Conservation (phyloP, 768 basidiomycete species). For the Tylopilus rubrobrunneus region DNA sequence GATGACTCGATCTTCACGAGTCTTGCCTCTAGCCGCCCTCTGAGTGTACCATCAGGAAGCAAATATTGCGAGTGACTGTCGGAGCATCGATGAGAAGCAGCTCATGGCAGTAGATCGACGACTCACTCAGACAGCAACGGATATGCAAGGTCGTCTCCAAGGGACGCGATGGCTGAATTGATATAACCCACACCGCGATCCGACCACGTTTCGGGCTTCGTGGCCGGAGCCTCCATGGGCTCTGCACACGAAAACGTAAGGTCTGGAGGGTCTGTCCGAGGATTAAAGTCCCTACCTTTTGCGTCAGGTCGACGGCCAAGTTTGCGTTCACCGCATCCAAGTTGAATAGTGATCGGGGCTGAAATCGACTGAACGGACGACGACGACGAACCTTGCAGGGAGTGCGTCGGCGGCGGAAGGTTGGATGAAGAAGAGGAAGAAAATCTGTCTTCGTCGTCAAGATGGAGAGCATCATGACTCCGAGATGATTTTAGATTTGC, state of each 20-base stretch:
- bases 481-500: background rate
- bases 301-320: no score
- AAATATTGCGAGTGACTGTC: conserved; percentile 14
- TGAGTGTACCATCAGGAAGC: conserved; percentile 18
- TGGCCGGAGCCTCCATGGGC: background rate
- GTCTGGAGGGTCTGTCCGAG: no score
- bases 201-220: conserved; percentile 15
- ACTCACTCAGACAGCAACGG: conserved; percentile 10
- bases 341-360: conserved; percentile 2
- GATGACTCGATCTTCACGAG: conserved; percentile 6
- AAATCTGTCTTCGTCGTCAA: background rate
- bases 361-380: background rate
- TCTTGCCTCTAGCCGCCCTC: conserved; percentile 13
- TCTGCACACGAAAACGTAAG: background rate
- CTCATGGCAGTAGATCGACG: background rate
- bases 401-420: conserved; percentile 2
- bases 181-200: conserved; percentile 12
- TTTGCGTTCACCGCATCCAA: background rate
- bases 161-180: conserved; percentile 6
- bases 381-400: background rate
- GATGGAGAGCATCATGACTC: background rate
- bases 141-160: background rate
- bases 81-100: background rate
- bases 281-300: no score
- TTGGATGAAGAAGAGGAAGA: background rate